phyloP scores from a whole-genome alignment of 257 asterid species.

The Agastache rugosa region DNA sequence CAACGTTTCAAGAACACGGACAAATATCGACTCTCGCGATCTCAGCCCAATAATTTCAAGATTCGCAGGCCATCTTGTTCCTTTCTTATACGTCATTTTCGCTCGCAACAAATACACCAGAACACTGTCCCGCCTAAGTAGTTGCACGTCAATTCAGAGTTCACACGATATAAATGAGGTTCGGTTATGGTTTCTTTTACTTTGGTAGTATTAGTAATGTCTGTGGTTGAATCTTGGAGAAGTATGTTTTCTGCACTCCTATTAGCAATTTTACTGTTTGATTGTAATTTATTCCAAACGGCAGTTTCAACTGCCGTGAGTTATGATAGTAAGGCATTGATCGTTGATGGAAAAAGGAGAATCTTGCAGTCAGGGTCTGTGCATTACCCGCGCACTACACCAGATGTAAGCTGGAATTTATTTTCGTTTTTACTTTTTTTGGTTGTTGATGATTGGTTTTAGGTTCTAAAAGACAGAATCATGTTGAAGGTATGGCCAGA shows the following conservation, averaged over 20 bases:
- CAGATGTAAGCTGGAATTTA: constrained; percentile 60
- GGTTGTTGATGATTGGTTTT: background rate
- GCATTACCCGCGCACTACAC: constrained; percentile 82
- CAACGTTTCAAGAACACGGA: constrained; percentile 8
- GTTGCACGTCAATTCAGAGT: background rate
- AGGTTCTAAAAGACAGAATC: background rate
- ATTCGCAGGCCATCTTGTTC: constrained; percentile 19
- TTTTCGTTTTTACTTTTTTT: background rate
- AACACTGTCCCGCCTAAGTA: constrained; percentile 13
- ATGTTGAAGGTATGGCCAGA: constrained; percentile 72
- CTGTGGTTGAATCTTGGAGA: constrained; percentile 21
- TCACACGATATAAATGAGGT: constrained; percentile 27
- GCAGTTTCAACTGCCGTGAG: constrained; percentile 55
- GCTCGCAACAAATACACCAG: constrained; percentile 24
- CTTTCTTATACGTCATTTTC: constrained; percentile 7
- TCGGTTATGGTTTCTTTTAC: constrained; percentile 9
- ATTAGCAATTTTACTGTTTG: constrained; percentile 39
- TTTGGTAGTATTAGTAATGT: constrained; percentile 1
- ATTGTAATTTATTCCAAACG: constrained; percentile 38
- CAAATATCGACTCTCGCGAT: constrained; percentile 26
- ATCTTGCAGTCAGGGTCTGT: constrained; percentile 81
- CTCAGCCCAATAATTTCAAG: constrained; percentile 27
- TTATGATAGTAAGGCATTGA: constrained; percentile 71
- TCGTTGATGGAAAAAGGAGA: constrained; percentile 79
- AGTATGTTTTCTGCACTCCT: constrained; percentile 41